Evolutionary conservation across 2,329 filamentous ascomycete genomes (phyloP).

Genomic region (Thermomyces lanuginosus): DNA sequence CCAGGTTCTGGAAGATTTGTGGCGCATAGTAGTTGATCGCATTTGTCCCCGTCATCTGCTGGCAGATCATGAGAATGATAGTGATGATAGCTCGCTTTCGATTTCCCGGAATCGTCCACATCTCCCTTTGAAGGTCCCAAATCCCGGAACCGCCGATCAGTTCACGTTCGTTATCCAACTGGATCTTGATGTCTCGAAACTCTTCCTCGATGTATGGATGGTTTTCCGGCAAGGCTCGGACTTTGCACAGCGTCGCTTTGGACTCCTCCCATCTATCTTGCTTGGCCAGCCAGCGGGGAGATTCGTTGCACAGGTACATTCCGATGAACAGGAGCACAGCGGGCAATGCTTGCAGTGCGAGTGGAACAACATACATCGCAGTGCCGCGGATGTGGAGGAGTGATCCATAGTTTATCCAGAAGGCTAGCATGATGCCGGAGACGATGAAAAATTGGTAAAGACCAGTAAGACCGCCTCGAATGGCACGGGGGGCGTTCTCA

Average conservation of each 20-base stretch:
- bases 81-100: constrained; percentile 39
- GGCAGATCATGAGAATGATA: constrained; percentile 37
- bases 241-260: constrained; percentile 36
- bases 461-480: constrained; percentile 43
- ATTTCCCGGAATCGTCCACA: constrained; percentile 15
- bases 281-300: constrained; percentile 51
- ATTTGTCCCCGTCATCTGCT: constrained; percentile 39
- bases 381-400: constrained; percentile 27
- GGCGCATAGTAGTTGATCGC: constrained; percentile 54
- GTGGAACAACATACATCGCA: constrained; percentile 43
- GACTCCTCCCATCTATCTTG: constrained; percentile 53
- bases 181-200: constrained; percentile 43
- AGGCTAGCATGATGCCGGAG: constrained; percentile 26
- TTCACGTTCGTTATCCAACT: constrained; percentile 46
- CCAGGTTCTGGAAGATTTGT: constrained; percentile 50
- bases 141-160: constrained; percentile 42
- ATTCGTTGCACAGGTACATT: constrained; percentile 49
- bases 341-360: constrained; percentile 49
- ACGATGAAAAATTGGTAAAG: constrained; percentile 45
- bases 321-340: constrained; percentile 43
- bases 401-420: constrained; percentile 41
- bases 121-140: constrained; percentile 21
- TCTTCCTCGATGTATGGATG: constrained; percentile 44
- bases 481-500: constrained; percentile 43
- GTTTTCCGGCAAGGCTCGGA: constrained; percentile 38